phyloP scores from a whole-genome alignment of 2,329 filamentous ascomycete genomes.

The Alternaria arborescens region DNA sequence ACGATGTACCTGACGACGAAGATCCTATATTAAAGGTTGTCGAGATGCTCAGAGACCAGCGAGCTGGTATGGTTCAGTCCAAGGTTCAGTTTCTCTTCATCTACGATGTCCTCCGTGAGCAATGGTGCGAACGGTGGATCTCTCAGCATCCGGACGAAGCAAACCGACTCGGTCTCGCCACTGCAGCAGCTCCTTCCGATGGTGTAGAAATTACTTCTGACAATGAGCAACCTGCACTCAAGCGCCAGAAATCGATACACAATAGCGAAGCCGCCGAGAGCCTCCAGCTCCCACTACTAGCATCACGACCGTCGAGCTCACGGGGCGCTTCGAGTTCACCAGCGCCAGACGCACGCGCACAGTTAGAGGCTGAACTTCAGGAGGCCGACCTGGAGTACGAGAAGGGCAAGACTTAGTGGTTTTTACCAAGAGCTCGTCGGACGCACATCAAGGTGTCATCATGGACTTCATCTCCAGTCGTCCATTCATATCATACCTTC shows the following conservation, averaged over 20 bases:
- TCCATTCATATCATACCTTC: slow-evolving; percentile 10
- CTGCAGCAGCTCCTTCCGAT: background rate
- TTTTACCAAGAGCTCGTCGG: background rate
- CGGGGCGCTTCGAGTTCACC: slow-evolving; percentile 12
- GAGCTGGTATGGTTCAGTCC: slow-evolving; percentile 94
- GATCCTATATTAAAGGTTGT: slow-evolving; percentile 84
- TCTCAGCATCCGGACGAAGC: slow-evolving; percentile 40
- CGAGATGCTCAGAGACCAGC: slow-evolving; percentile 81
- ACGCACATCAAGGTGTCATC: background rate
- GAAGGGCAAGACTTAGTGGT: slow-evolving; percentile 36
- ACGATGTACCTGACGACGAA: slow-evolving; percentile 55
- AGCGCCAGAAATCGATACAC: slow-evolving; percentile 39
- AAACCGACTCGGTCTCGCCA: slow-evolving; percentile 31
- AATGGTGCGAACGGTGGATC: slow-evolving; percentile 68
- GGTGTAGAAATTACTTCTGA: slow-evolving; percentile 12
- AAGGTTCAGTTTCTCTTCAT: slow-evolving; percentile 86
- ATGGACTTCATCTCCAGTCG: background rate
- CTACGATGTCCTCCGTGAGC: slow-evolving; percentile 82
- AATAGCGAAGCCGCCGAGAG: slow-evolving; percentile 12
- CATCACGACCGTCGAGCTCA: slow-evolving; percentile 10
- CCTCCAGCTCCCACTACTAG: background rate
- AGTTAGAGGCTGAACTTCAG: slow-evolving; percentile 46
- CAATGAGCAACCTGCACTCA: slow-evolving; percentile 36
- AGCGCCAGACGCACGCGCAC: slow-evolving; percentile 33
- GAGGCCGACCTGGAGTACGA: slow-evolving; percentile 40